Evolutionary conservation across 2,329 filamentous ascomycete genomes (phyloP), one percentile per base, ranked within the genome.

Genomic region (Colletotrichum horii): DNA sequence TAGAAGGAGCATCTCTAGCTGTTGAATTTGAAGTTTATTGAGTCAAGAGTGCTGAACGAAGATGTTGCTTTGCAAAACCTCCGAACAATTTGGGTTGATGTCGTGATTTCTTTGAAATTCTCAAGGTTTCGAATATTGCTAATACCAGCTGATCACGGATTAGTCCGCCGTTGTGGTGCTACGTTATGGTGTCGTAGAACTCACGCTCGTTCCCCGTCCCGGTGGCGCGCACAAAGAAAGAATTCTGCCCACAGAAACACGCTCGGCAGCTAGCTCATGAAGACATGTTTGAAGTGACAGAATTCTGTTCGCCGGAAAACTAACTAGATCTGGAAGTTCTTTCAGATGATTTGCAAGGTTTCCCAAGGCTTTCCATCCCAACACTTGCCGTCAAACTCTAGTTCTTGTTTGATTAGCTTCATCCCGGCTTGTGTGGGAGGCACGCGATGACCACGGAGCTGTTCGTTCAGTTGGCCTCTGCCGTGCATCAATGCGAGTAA

Each of bases 141-240:
- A 14, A 3, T 48, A 12, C 0, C 43, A 48, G 0, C 1, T 0
- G n/a, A 48, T 4, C 43, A 1, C n/a, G 43, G 43, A 48, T 14
- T 22, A 22, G 43, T 48, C n/a, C 43, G 43, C 43, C 0, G 1
- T 48, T 48, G 3, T 48, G n/a, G 0, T 22, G 22, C 3, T 48
- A 22, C 11, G 6, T 48, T 48, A 48, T 8, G 43, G 1, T 48
- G n/a, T 22, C 2, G 6, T 48, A 48, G 43, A 48, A 48, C 43
- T 2, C 3, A 48, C 43, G n/a, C 43, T 48, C 43, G n/a, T 8
- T 48, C 43, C 43, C n/a, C 11, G 1, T 48, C 6, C 19, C 43
- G 22, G 3, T 48, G 43, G 43, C 7, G 11, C 9, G 1, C 19
- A 14, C 43, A 14, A 0, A 8, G n/a, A 48, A 48, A 48, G 2